These are phyloP conservation scores for Eucalyptus sideroxylon DNA, from an alignment of 345 rosid species.

Conservation along the genomic window DNA sequence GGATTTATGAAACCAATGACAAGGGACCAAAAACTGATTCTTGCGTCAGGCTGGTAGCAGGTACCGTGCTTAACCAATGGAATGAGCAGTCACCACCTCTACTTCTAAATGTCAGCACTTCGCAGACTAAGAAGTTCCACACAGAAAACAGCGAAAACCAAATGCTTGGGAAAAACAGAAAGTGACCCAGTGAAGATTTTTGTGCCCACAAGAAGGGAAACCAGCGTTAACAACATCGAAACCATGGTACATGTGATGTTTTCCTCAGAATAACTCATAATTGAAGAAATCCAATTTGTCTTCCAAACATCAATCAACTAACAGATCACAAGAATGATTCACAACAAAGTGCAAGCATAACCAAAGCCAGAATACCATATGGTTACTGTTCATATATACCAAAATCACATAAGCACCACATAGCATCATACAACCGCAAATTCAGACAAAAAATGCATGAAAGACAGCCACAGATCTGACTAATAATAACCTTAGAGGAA, in stretches of 20 bases:
- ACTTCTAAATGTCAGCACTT: neutral
- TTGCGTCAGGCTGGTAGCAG: neutral
- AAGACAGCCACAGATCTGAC: neutral
- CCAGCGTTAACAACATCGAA: neutral
- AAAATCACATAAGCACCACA: neutral
- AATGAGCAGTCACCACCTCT: neutral
- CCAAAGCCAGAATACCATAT: neutral
- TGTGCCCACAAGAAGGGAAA: neutral
- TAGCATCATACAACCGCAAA: neutral
- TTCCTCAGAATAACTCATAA: neutral
- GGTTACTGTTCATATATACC: neutral
- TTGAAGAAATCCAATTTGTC: neutral
- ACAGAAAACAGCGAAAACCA: neutral
- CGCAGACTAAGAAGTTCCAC: neutral
- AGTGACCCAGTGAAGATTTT: neutral
- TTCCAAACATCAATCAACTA: neutral
- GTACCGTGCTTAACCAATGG: neutral
- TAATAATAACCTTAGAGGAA: neutral
- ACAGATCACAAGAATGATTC: neutral
- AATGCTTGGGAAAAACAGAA: neutral
- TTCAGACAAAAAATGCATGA: neutral
- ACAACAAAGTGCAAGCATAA: neutral
- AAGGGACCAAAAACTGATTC: neutral
- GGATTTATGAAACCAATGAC: neutral
- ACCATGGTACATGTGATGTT: neutral